Conservation (phyloP, 345 rosid species). For the Gossypium anomalum region DNA sequence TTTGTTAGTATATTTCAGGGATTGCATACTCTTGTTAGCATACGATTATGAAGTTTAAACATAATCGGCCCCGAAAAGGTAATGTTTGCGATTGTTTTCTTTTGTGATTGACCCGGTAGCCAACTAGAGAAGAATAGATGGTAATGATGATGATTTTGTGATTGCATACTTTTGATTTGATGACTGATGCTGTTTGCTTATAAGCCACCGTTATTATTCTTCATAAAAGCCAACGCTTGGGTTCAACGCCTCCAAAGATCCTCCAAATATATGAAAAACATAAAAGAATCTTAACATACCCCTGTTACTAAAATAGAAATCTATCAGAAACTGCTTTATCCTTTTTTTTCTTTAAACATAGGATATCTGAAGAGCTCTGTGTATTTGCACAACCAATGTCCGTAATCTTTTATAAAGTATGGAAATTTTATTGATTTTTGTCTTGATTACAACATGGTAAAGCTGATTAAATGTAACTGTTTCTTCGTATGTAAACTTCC, state of each 20-base stretch:
- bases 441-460: not conserved
- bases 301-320: no score
- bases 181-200: not conserved
- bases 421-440: not conserved
- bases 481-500: constrained; percentile 15
- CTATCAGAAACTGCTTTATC: not conserved
- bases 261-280: no score
- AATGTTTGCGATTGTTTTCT: not conserved
- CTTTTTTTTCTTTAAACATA: not conserved
- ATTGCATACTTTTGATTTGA: no score
- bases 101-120: not conserved
- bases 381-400: not conserved
- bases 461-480: not conserved
- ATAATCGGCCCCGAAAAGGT: no score
- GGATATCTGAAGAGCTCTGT: not conserved
- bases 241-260: no score
- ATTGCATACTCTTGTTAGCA: no score
- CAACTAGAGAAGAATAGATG: not conserved
- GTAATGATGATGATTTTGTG: not conserved
- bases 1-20: not conserved
- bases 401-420: not conserved
- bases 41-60: no score
- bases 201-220: not conserved
- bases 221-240: not conserved
- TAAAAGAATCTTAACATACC: no score